Evolutionary conservation across 2,329 filamentous ascomycete genomes (phyloP), one percentile per base, ranked within the genome.

Genomic region (Plectosphaerella plurivora): DNA sequence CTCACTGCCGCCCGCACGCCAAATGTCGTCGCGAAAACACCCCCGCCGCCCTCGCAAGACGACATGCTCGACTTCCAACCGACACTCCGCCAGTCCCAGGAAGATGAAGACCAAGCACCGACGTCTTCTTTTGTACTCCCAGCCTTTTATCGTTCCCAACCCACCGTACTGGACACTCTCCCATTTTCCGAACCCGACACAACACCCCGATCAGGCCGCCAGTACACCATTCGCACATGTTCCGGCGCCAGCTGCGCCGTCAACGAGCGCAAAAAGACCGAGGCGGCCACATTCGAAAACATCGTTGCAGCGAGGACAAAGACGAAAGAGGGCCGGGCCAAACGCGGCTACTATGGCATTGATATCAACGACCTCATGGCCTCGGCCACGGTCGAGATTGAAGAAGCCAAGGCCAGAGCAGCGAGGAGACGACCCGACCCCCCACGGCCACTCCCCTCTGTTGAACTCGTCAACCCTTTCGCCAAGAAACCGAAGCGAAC

Each of bases 311-410:
- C 83, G 11, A 77, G 87, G 48, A 89, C 87, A 5, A 81, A 72
- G 51, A 84, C 79, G 1, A 84, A 82, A 56, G 81, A 86, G 52
- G 86, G 87, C 2, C 78, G 84, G 53, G 88, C 88, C 3, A 83
- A 82, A 61, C 83, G 83, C 60, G 87, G 86, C 60, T 97, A 92
- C 70, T 99, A 96, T 66, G 94, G 94, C 10, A 87, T 99, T 58
- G 87, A 96, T 46, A 94, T 99, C 35, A 91, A 97, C 67, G 77
- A 84, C 51, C 73, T 99, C 39, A 79, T 97, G 53, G 86, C 89
- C 52, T 80, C 87, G 15, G 88, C 88, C 3, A 74, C 82, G 50
- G 79, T 80, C 18, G 83, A 91, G 56, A 70, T 80, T 10, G 71
- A 75, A 37, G 68, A 70, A 58, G 65, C 14, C 44, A 61, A 49